Percentiles rank a stretch among this genome's conserved stretches.
Evolutionary conservation across 129 eudicot species (phyloP).

Genomic region (Arctium lappa): DNA sequence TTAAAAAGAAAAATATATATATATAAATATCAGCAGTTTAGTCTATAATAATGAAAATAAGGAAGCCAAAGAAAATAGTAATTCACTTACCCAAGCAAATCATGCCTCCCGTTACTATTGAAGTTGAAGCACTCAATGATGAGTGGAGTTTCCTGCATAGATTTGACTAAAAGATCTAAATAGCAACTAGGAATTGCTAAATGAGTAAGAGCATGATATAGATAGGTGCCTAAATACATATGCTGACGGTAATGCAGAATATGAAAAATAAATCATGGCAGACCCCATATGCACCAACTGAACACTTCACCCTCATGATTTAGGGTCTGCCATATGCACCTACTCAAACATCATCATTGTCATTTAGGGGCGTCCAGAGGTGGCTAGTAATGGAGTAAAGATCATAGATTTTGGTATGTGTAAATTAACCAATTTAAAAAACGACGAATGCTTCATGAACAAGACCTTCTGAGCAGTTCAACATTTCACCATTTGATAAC

Average conservation of each 20-base stretch:
- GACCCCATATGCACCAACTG: background rate
- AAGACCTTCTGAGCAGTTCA: background rate
- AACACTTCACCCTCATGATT: background rate
- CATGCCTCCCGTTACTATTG: constrained; percentile 94
- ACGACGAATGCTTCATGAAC: background rate
- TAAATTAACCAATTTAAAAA: too few species aligned
- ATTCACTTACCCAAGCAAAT: constrained; percentile 69
- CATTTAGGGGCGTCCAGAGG: background rate
- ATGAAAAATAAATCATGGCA: background rate
- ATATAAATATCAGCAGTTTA: constrained; percentile 18
- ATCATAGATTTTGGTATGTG: background rate
- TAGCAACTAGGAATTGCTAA: background rate
- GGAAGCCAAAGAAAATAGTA: constrained; percentile 13
- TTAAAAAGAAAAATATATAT: background rate
- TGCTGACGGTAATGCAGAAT: background rate
- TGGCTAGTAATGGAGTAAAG: background rate
- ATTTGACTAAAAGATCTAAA: constrained; percentile 12
- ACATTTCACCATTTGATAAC: background rate
- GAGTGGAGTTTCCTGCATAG: constrained; percentile 85
- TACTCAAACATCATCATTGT: background rate
- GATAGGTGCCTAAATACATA: background rate
- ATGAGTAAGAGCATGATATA: background rate
- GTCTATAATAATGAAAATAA: background rate
- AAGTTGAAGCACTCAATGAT: constrained; percentile 85
- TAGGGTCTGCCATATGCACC: background rate